phyloP scores from a whole-genome alignment of 768 basidiomycete species.

The Hirschioporus abietinus region DNA sequence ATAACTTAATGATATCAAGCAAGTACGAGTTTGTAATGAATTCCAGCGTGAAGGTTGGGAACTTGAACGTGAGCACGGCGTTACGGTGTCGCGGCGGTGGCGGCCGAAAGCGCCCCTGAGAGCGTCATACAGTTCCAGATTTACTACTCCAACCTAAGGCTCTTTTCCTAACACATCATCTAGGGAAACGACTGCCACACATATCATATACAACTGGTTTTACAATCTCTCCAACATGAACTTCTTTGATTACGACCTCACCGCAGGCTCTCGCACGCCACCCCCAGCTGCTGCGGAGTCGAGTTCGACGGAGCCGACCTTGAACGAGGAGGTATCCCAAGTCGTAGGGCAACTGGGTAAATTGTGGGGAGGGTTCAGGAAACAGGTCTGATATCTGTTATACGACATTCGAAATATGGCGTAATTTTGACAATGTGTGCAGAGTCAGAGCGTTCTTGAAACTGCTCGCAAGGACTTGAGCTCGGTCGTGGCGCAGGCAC shows the following conservation, averaged over 20 bases:
- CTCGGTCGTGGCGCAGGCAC: conserved; percentile 72
- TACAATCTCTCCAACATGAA: conserved; percentile 44
- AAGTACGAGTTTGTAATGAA: too few relatives aligned
- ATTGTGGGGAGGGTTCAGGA: conserved; percentile 89
- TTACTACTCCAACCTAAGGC: too few relatives aligned
- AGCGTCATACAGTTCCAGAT: too few relatives aligned
- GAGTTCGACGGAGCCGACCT: conserved; percentile 37
- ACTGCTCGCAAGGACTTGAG: conserved; percentile 68
- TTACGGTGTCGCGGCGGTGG: too few relatives aligned
- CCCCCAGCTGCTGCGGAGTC: conserved; percentile 26
- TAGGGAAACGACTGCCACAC: too few relatives aligned
- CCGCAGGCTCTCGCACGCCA: conserved; percentile 40
- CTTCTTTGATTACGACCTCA: conserved; percentile 66
- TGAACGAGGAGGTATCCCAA: conserved; percentile 86
- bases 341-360: conserved; percentile 83
- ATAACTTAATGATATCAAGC: too few relatives aligned
- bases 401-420: background rate
- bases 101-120: too few relatives aligned
- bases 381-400: conserved; percentile 51
- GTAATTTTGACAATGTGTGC: conserved; percentile 7
- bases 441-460: conserved; percentile 70
- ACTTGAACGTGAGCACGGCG: too few relatives aligned
- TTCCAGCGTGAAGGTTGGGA: too few relatives aligned
- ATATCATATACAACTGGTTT: too few relatives aligned
- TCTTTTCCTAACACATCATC: too few relatives aligned